Evolutionary conservation across 176 grass and related monocot species (phyloP).

Genomic region (Puccinellia tenuiflora): DNA sequence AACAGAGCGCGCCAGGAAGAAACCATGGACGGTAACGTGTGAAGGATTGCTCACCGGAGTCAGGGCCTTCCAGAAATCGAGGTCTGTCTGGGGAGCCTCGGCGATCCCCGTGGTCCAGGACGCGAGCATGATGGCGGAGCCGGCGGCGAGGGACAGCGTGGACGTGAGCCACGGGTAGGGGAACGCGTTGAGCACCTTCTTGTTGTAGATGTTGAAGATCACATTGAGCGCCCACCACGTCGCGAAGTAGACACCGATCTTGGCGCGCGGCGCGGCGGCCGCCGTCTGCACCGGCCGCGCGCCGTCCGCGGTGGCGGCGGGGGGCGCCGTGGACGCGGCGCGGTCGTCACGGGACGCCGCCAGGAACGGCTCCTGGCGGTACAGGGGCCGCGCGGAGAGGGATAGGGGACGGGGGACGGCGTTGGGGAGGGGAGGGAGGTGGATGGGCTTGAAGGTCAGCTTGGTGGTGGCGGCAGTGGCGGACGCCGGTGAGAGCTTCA

Average conservation of each 20-base stretch:
- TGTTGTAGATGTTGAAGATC: conserved; percentile 99
- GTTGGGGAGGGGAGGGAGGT: conserved; percentile 34
- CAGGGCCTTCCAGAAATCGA: conserved; percentile 84
- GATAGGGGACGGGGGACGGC: background rate
- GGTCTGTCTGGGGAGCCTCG: conserved; percentile 63
- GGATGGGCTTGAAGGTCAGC: conserved; percentile 31
- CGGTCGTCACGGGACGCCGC: conserved; percentile 4
- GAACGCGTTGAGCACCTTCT: conserved; percentile 94
- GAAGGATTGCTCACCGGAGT: conserved; percentile 47
- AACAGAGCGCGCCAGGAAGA: background rate
- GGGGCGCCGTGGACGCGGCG: conserved; percentile 17
- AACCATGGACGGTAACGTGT: background rate
- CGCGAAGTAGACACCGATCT: conserved; percentile 87
- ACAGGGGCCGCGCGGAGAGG: conserved; percentile 43
- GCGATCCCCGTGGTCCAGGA: conserved; percentile 70
- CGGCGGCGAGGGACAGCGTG: conserved; percentile 82
- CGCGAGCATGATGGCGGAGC: conserved; percentile 89
- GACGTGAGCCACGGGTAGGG: conserved; percentile 90
- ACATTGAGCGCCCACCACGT: conserved; percentile 98
- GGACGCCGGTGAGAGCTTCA: conserved; percentile 26
- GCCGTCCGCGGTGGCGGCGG: conserved; percentile 37
- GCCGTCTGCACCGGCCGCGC: conserved; percentile 13
- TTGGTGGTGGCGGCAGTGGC: background rate
- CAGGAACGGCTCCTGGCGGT: conserved; percentile 33
- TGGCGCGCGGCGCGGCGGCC: conserved; percentile 26